Evolutionary conservation across 148 eudicot genomes (phyloP).

Genomic region (Dianthus caryophyllus): DNA sequence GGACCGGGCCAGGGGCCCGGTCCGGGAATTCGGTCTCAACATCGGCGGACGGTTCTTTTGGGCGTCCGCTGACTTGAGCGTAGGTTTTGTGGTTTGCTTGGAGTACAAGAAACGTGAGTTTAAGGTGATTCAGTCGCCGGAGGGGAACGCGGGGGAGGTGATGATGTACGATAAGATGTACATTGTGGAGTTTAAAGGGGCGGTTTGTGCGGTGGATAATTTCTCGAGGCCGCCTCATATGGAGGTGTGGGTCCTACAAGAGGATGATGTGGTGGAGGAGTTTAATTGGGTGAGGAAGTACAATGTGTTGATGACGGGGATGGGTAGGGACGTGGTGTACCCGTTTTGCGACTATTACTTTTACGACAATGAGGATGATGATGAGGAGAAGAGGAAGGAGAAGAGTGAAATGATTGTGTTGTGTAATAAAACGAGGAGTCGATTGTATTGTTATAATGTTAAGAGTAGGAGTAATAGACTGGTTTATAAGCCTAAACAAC

Average conservation of each 20-base stretch:
- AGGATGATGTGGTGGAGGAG: slow-evolving; percentile 7
- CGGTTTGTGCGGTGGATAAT: slow-evolving; percentile 32
- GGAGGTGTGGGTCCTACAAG: slow-evolving; percentile 26
- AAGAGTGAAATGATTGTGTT: slow-evolving; percentile 22
- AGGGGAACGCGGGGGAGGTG: slow-evolving; percentile 22
- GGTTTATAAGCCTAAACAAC: slow-evolving; percentile 25
- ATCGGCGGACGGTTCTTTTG: slow-evolving; percentile 19
- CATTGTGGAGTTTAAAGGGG: slow-evolving; percentile 27
- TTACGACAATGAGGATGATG: slow-evolving; percentile 15
- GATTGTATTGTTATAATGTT: slow-evolving; percentile 27
- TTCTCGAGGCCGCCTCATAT: slow-evolving; percentile 27
- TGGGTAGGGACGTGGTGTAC: slow-evolving; percentile 24
- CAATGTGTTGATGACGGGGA: slow-evolving; percentile 31
- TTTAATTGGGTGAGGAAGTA: slow-evolving; percentile 30
- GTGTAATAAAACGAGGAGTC: slow-evolving; percentile 23
- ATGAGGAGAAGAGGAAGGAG: slow-evolving; percentile 15
- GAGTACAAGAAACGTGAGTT: slow-evolving; percentile 4
- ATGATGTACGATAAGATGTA: slow-evolving; percentile 25
- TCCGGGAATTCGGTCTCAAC: slow-evolving; percentile 20
- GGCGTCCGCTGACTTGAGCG: neutral
- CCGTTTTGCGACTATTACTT: slow-evolving; percentile 31
- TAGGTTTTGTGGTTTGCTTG: slow-evolving; percentile 25
- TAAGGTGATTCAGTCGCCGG: slow-evolving; percentile 7
- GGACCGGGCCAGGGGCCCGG: neutral
- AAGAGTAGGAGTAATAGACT: slow-evolving; percentile 20